Conservation (phyloP, 2,329 filamentous ascomycete species). For the Colletotrichum plurivorum region DNA sequence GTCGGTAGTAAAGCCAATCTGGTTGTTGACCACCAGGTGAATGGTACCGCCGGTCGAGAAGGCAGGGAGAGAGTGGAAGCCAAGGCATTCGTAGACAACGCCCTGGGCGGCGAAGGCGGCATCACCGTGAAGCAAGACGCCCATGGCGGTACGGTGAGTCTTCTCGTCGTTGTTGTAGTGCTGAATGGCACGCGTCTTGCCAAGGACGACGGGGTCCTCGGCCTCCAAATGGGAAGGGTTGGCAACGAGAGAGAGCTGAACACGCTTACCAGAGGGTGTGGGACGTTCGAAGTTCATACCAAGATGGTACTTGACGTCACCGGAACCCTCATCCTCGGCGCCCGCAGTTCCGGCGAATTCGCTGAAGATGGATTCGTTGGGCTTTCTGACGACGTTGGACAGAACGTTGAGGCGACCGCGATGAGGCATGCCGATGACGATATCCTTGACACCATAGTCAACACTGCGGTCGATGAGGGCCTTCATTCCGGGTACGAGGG, state of each 20-base stretch:
- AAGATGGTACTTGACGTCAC: conserved; percentile 99
- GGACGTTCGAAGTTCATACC: conserved; percentile 99
- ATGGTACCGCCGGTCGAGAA: conserved; percentile 98
- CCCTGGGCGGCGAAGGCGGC: conserved; percentile 97
- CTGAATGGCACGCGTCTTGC: conserved; percentile 97
- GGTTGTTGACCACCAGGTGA: conserved; percentile 98
- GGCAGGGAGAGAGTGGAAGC: conserved; percentile 94
- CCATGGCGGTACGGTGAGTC: conserved; percentile 91
- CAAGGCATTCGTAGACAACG: conserved; percentile 98
- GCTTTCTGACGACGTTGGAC: conserved; percentile 98
- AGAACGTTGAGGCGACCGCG: conserved; percentile 98
- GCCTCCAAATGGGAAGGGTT: conserved; percentile 99
- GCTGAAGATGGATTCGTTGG: conserved; percentile 99
- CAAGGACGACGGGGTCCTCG: conserved; percentile 96
- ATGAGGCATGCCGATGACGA: conserved; percentile 99
- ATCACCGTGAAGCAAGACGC: conserved; percentile 95
- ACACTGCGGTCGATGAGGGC: conserved; percentile 98
- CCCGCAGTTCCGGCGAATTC: conserved; percentile 93
- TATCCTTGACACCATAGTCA: conserved; percentile 98
- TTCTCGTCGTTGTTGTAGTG: conserved; percentile 99
- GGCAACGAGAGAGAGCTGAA: conserved; percentile 98
- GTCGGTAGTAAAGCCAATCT: conserved; percentile 99
- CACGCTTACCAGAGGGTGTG: conserved; percentile 97
- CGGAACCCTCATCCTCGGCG: conserved; percentile 94
- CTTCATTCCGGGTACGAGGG: conserved; percentile 98